Base-by-base conservation (phyloP, 441 rosid genomes). In the Euphorbia corollata region DNA sequence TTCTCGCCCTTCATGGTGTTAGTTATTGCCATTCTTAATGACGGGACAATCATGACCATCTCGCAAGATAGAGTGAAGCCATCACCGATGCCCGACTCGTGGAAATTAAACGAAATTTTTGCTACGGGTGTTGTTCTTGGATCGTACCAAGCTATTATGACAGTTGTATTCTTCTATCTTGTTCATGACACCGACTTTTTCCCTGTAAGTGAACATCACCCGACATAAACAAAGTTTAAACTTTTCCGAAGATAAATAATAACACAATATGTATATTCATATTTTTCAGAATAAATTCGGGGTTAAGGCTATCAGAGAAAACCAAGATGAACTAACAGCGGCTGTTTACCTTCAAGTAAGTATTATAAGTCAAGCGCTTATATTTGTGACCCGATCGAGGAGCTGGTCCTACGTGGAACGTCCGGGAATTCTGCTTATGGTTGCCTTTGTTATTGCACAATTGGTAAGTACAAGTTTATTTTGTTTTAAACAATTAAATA, bases 11-110 rank as follows among this genome's bases (percentile, higher is more conserved):
- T 93, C 87, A 93, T 91, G 98, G 90, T 93, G 59, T 81, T 93
- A 64, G 84, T 93, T 78, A 93, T 93, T 10, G 95, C 96, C 64
- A 84, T 93, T 74, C 82, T 93, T 62, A 93, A 93, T 6, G 97
- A 93, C 6, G 98, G 98, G 64, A 93, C 98, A n/a, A 90, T 93
- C 69, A 93, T 90, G 97, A 93, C 97, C 56, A 93, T 93, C 73
- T 85, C 98, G 24, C 87, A 86, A 77, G 97, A 90, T 61, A 78
- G 92, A 59, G 96, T 93, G 11, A 90, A 88, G 80, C 98, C 98
- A 54, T 93, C 98, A 64, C 97, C 97, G 0, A 61, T 85, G 59
- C 97, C 96, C 0, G 97, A 93, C 75, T 87, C 96, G 8, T 90
- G 97, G 98, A 90, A 89, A 69, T 91, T 93, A 63, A 86, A 83